Conservation (phyloP, 805 yeast species). For the Wickerhamomyces queroliae region DNA sequence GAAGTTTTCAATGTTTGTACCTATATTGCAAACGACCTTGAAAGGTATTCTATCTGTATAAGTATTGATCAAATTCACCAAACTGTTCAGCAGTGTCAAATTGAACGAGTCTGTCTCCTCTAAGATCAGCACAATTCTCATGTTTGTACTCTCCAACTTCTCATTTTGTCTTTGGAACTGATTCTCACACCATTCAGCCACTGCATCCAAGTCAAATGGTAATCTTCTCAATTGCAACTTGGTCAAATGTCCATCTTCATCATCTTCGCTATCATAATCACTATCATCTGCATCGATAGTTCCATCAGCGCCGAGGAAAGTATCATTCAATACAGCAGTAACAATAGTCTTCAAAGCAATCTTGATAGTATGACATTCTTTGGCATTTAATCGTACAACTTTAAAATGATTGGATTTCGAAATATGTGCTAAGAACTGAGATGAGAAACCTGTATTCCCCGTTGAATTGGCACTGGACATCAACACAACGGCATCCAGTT, state of each 20-base stretch:
- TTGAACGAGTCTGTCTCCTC: slow-evolving; percentile 23
- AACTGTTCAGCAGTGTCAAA: slow-evolving; percentile 11
- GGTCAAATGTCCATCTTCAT: neutral
- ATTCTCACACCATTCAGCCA: slow-evolving; percentile 18
- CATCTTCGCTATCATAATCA: slow-evolving; percentile 11
- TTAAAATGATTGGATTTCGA: slow-evolving; percentile 5
- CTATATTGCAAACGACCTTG: slow-evolving; percentile 19
- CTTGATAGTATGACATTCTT: slow-evolving; percentile 22
- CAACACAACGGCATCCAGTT: slow-evolving; percentile 14
- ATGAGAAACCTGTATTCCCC: slow-evolving; percentile 11
- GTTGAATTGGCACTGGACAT: slow-evolving; percentile 18
- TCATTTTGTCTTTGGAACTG: slow-evolving; percentile 2
- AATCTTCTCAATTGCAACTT: slow-evolving; percentile 13
- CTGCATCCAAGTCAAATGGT: slow-evolving; percentile 20
- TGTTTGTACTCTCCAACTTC: slow-evolving; percentile 3
- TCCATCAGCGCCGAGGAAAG: neutral
- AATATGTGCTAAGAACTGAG: slow-evolving; percentile 9
- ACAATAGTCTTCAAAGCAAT: slow-evolving; percentile 17
- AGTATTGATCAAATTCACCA: slow-evolving; percentile 12
- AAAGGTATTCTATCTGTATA: slow-evolving; percentile 15
- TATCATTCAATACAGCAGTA: slow-evolving; percentile 6
- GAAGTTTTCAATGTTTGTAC: slow-evolving; percentile 15
- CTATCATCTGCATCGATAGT: slow-evolving; percentile 4
- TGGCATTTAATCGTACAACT: slow-evolving; percentile 15
- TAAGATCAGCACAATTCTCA: slow-evolving; percentile 16